Evolutionary conservation across 345 rosid species (phyloP), one percentile per base, ranked within the genome.

Genomic region (Pelargonium nanum): DNA sequence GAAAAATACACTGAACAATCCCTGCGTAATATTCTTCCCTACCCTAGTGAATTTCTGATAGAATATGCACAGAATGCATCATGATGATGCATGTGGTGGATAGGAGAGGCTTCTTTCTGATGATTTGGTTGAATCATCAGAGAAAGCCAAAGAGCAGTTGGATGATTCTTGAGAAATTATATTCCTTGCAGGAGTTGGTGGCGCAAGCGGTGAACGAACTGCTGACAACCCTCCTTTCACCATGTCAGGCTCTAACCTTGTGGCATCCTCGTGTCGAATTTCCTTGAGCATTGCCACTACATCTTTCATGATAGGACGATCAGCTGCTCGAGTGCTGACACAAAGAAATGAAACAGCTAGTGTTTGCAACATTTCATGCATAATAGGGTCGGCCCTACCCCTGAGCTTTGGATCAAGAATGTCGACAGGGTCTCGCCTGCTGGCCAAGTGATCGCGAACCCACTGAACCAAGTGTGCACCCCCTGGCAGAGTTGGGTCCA

Each of bases 301-400:
- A 50, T 93, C 99, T 65, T 81, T 93, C 96, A 93, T 93, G 61
- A 62, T 72, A 1, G 95, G 97, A 22, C 99, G 83, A 56, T 89
- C 97, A 2, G 68, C 52, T 0, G 81, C 74, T 62, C 77, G 69
- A 16, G 74, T 68, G 78, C 84, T 81, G 68, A 85, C 74, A 66
- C 99, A 93, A 4, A 93, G 81, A 60, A 81, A 75, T 17, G 97
- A 89, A n/a, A 85, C 85, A 6, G 99, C 96, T 34, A 93, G 77
- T 2, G 97, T 85, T 44, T 93, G 99, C 20, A 83, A 78, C 89
- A 87, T 84, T 74, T 93, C 99, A 13, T 89, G 99, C 91, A 80
- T 81, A 19, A 79, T 72, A 1, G 86, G 94, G 72, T 93, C 89
- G 6, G 89, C 77, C 61, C 89, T 79, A 32, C 91, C 97, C 50